A percentile compares a stretch with the other conserved stretches of the same genome.
phyloP scores from a whole-genome alignment of 352 stramenopile genomes.

The Pythium scleroteichum region DNA sequence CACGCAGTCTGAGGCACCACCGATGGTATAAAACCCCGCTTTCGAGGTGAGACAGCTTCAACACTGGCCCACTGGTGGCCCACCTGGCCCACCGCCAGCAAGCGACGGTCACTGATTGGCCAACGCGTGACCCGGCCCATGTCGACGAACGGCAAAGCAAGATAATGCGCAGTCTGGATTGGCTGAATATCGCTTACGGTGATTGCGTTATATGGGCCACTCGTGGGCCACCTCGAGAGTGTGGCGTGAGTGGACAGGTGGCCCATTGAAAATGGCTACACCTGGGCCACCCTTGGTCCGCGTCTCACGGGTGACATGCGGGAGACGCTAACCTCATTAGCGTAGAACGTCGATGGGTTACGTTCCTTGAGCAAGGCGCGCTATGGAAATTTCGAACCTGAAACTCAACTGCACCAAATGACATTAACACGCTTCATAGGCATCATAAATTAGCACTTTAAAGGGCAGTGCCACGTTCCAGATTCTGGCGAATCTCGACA shows the following conservation, averaged over 20 bases:
- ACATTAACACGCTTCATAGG: neutral
- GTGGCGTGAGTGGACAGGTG: conserved; percentile 13
- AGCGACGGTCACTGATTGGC: conserved; percentile 16
- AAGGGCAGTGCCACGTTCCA: conserved; percentile 96
- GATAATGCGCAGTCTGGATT: neutral
- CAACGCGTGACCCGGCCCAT: conserved; percentile 5
- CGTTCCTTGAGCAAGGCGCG: no score
- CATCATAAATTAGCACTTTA: conserved; percentile 58
- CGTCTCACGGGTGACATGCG: neutral
- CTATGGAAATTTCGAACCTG: no score
- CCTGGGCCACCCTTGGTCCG: conserved; percentile 19
- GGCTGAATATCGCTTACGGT: conserved; percentile 5
- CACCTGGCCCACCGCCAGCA: conserved; percentile 25
- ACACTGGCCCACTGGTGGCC: conserved; percentile 28
- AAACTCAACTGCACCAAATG: no score
- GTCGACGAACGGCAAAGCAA: conserved; percentile 17
- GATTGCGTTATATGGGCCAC: conserved; percentile 30
- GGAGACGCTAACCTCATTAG: no score
- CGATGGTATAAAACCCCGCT: conserved; percentile 17
- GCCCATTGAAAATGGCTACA: conserved; percentile 29
- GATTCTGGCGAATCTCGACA: conserved; percentile 97
- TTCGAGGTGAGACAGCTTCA: conserved; percentile 31
- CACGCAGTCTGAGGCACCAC: conserved; percentile 16
- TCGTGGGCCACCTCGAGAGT: conserved; percentile 24
- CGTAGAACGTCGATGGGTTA: no score